A percentile compares a stretch with the other conserved stretches of the same genome.
Evolutionary conservation across 768 basidiomycete species (phyloP).

Genomic region (Imleria badia): DNA sequence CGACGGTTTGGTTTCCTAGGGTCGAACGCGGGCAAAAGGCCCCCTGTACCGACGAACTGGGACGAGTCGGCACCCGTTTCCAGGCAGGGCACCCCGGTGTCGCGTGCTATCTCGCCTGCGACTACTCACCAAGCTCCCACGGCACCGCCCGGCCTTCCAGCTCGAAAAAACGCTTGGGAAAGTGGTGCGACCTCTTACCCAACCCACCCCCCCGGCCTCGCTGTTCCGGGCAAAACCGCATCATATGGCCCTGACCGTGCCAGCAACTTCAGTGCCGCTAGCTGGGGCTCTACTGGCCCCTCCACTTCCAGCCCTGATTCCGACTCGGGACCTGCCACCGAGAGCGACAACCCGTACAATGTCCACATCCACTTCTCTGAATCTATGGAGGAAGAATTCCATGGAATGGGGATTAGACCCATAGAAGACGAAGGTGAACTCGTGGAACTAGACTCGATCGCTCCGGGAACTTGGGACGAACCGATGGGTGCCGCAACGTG

Average conservation of each 20-base stretch:
- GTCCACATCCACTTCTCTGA: constrained; percentile 26
- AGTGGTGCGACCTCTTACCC: constrained; percentile 6
- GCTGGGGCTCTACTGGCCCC: constrained; percentile 26
- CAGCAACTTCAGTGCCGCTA: constrained; percentile 7
- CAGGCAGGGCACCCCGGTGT: constrained; percentile 16
- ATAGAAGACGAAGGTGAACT: constrained; percentile 12
- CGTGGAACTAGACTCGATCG: constrained; percentile 24
- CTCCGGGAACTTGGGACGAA: constrained; percentile 23
- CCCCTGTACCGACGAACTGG: constrained; percentile 17
- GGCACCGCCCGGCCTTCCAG: constrained; percentile 11
- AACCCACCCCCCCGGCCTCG: constrained; percentile 13
- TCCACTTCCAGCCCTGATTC: constrained; percentile 30
- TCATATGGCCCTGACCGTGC: constrained; percentile 7
- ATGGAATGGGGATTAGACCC: constrained; percentile 22
- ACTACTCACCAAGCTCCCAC: constrained; percentile 2
- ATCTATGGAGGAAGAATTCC: constrained; percentile 30
- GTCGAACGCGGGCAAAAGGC: constrained; percentile 9
- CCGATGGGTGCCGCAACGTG: background rate
- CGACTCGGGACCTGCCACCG: constrained; percentile 24
- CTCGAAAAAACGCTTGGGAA: constrained; percentile 11
- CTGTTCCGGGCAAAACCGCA: background rate
- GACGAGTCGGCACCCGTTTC: constrained; percentile 17
- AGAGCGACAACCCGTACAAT: constrained; percentile 24
- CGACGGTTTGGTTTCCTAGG: constrained; percentile 8
- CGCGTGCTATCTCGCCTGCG: background rate